Conservation (phyloP, 2,329 filamentous ascomycete species). For the Massarina eburnea region DNA sequence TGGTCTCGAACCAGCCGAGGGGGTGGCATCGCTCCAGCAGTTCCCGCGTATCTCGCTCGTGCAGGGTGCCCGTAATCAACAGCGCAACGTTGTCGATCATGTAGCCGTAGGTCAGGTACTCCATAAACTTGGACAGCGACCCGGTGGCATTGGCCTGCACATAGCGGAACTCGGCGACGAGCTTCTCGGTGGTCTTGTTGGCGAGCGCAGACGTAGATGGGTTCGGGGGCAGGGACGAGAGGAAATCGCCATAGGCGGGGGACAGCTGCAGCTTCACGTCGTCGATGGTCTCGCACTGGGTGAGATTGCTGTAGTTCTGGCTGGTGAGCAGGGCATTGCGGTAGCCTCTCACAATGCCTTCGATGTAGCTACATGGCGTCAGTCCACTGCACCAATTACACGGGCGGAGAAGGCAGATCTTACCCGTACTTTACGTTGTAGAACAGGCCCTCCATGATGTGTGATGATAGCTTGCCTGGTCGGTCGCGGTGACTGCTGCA, state of each 20-base stretch:
- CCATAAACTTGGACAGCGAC: conserved; percentile 90
- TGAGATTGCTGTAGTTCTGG: conserved; percentile 92
- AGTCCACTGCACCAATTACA: conserved; percentile 4
- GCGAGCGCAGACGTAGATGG: conserved; percentile 95
- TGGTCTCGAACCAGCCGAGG: conserved; percentile 97
- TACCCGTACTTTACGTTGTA: conserved; percentile 95
- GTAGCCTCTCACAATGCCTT: conserved; percentile 96
- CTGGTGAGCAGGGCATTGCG: conserved; percentile 88
- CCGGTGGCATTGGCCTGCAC: conserved; percentile 91
- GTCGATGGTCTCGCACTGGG: conserved; percentile 96
- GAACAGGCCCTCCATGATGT: conserved; percentile 82
- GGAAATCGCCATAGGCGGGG: conserved; percentile 95
- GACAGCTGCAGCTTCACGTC: conserved; percentile 98
- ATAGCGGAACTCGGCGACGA: conserved; percentile 96
- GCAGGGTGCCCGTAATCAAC: conserved; percentile 94
- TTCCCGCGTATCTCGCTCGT: conserved; percentile 95
- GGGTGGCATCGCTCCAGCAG: conserved; percentile 94
- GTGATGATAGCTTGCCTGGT: conserved; percentile 10
- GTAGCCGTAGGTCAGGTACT: conserved; percentile 98
- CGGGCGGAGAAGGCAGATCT: conserved; percentile 27
- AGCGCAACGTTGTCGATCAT: conserved; percentile 99
- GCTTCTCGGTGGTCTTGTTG: conserved; percentile 94
- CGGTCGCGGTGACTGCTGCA: not conserved
- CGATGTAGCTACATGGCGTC: conserved; percentile 71
- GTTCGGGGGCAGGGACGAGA: conserved; percentile 89